Evolutionary conservation across 129 eudicot genomes (phyloP).

Genomic region (Lonicera japonica): DNA sequence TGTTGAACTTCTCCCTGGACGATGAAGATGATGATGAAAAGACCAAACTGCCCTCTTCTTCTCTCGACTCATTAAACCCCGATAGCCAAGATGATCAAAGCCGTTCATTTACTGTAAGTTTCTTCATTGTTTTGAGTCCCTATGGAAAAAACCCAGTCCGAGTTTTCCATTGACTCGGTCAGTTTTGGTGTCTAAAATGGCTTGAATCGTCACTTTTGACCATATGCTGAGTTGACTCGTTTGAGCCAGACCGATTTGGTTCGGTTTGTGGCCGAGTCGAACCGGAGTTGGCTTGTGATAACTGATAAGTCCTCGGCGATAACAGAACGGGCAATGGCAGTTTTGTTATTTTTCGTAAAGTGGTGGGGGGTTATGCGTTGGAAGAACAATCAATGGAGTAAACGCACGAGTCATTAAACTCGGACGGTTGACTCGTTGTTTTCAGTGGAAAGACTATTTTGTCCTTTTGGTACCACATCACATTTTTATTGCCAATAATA

Average conservation of each 20-base stretch:
- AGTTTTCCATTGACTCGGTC: slow-evolving; percentile 11
- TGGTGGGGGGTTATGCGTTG: background rate
- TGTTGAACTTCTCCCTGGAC: slow-evolving; percentile 63
- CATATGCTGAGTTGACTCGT: slow-evolving; percentile 15
- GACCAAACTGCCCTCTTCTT: slow-evolving; percentile 25
- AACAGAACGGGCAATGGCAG: too few species aligned
- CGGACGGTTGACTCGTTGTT: slow-evolving; percentile 7
- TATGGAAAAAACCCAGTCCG: slow-evolving; percentile 6
- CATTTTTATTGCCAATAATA: too few species aligned
- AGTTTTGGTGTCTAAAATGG: background rate
- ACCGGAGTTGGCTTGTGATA: slow-evolving; percentile 5
- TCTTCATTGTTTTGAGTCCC: background rate
- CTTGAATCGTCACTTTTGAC: slow-evolving; percentile 20
- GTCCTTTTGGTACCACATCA: too few species aligned
- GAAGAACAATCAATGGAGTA: background rate
- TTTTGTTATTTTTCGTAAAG: background rate
- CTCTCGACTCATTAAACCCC: slow-evolving; percentile 15
- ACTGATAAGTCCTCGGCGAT: background rate
- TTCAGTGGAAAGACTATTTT: background rate
- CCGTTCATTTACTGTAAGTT: slow-evolving; percentile 59
- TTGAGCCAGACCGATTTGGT: background rate
- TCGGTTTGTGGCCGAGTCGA: slow-evolving; percentile 3
- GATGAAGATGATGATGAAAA: slow-evolving; percentile 27
- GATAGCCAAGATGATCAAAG: slow-evolving; percentile 14
- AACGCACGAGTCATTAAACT: slow-evolving; percentile 1